Conservation (phyloP, 108 stramenopile species). For the Stephanodiscus minutulus region DNA sequence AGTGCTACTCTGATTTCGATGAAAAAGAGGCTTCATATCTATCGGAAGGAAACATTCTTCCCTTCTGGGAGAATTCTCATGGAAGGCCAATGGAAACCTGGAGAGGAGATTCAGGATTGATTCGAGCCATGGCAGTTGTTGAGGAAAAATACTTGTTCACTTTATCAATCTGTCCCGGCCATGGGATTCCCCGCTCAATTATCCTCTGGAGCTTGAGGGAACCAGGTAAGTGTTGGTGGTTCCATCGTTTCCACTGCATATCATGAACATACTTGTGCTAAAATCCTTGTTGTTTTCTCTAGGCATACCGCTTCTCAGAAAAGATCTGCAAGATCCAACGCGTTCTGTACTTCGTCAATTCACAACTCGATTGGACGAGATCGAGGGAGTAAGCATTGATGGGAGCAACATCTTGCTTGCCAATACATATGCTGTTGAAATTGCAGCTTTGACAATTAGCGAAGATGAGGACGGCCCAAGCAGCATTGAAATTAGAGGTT, state of each 20-base stretch:
- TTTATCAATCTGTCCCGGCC: conserved; percentile 18
- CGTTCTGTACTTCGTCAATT: neutral
- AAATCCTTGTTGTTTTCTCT: neutral
- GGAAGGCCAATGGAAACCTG: conserved; percentile 26
- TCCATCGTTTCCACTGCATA: neutral
- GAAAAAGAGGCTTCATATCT: conserved; percentile 9
- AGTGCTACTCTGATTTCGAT: conserved; percentile 34
- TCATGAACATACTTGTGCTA: neutral
- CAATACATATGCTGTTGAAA: conserved; percentile 20
- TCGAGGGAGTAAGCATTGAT: conserved; percentile 32
- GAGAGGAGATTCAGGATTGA: conserved; percentile 33
- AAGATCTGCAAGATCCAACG: conserved; percentile 20
- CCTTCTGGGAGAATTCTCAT: conserved; percentile 25
- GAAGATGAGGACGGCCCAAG: conserved; percentile 27
- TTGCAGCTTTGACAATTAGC: conserved; percentile 16
- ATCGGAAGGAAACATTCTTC: conserved; percentile 45
- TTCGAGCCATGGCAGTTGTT: conserved; percentile 35
- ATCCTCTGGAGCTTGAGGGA: conserved; percentile 31
- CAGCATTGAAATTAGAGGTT: conserved; percentile 35
- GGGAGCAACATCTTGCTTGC: conserved; percentile 33
- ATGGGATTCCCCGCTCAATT: conserved; percentile 27
- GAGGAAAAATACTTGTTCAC: conserved; percentile 19
- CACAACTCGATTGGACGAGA: conserved; percentile 9
- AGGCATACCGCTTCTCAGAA: conserved; percentile 34
- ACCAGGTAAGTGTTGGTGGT: conserved; percentile 7